Evolutionary conservation across 352 stramenopile species (phyloP).

Genomic region (Phytopythium helicoides): DNA sequence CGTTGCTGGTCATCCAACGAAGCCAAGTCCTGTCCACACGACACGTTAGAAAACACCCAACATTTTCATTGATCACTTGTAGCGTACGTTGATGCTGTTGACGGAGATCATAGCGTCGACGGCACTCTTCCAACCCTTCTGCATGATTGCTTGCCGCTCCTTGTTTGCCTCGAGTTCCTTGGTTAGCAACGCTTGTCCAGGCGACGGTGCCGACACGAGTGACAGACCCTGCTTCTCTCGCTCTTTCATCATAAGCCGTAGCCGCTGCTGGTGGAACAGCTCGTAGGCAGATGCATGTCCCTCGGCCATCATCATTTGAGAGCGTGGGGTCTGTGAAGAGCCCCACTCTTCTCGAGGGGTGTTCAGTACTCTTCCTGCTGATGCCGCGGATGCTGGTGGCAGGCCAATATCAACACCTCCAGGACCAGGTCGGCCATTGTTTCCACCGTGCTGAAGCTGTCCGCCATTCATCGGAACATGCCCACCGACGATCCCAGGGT

Average conservation of each 20-base stretch:
- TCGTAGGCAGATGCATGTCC: conserved; percentile 83
- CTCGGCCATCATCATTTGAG: conserved; percentile 80
- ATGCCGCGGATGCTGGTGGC: conserved; percentile 34
- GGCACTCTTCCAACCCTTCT: conserved; percentile 86
- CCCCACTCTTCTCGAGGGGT: conserved; percentile 86
- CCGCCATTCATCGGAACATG: conserved; percentile 9
- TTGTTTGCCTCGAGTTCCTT: conserved; percentile 89
- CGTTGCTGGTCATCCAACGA: conserved; percentile 55
- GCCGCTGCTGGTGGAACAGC: conserved; percentile 82
- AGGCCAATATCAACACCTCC: conserved; percentile 23
- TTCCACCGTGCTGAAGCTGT: conserved; percentile 4
- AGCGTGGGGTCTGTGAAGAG: conserved; percentile 80
- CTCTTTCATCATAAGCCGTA: conserved; percentile 84
- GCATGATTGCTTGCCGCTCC: conserved; percentile 86
- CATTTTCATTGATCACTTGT: background rate
- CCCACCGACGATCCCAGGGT: conserved; percentile 14
- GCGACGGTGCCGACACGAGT: conserved; percentile 72
- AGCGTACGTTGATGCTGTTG: conserved; percentile 43
- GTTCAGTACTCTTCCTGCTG: conserved; percentile 46
- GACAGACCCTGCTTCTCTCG: conserved; percentile 78
- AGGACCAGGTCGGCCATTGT: conserved; percentile 8
- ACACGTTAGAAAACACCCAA: conserved; percentile 6
- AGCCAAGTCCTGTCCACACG: conserved; percentile 34
- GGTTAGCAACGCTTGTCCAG: conserved; percentile 83
- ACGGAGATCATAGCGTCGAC: conserved; percentile 80